Conservation (phyloP, 176 grass and related monocot genomes). For the Lolium rigidum region DNA sequence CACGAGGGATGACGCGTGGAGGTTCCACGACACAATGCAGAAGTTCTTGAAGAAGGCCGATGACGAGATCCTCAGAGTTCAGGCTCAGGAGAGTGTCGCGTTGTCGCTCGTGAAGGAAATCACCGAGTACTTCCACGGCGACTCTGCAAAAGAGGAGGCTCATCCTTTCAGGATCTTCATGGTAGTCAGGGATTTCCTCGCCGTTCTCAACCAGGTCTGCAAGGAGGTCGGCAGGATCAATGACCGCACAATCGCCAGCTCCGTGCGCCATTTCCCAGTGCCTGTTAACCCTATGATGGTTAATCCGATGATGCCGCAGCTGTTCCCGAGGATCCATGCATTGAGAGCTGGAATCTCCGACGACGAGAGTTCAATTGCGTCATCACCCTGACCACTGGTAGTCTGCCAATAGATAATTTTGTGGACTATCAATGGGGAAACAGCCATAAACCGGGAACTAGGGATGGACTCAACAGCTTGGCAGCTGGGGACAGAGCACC, state of each 20-base stretch:
- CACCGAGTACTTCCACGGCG: conserved; percentile 93
- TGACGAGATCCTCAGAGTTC: conserved; percentile 79
- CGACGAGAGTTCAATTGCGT: conserved; percentile 69
- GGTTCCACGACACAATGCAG: conserved; percentile 77
- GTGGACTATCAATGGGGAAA: conserved; percentile 11
- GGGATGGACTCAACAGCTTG: not conserved
- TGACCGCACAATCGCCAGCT: conserved; percentile 70
- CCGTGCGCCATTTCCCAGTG: conserved; percentile 79
- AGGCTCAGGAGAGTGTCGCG: conserved; percentile 87
- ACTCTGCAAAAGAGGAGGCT: conserved; percentile 86
- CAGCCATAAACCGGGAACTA: not conserved
- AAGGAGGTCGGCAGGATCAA: conserved; percentile 83
- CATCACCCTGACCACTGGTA: conserved; percentile 52
- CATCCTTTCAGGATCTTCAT: conserved; percentile 99
- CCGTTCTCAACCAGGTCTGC: conserved; percentile 83
- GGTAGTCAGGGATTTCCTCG: conserved; percentile 91
- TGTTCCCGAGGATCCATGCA: conserved; percentile 73
- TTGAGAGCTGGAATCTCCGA: conserved; percentile 80
- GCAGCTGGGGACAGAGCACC: not conserved
- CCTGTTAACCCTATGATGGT: conserved; percentile 87
- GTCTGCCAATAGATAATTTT: conserved; percentile 42
- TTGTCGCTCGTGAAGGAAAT: conserved; percentile 94
- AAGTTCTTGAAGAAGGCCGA: conserved; percentile 81
- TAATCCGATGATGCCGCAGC: conserved; percentile 79
- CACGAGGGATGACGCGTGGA: conserved; percentile 47